Evolutionary conservation across 2,329 filamentous ascomycete genomes (phyloP), one percentile per base, ranked within the genome.

Genomic region (Venturia pyrina): DNA sequence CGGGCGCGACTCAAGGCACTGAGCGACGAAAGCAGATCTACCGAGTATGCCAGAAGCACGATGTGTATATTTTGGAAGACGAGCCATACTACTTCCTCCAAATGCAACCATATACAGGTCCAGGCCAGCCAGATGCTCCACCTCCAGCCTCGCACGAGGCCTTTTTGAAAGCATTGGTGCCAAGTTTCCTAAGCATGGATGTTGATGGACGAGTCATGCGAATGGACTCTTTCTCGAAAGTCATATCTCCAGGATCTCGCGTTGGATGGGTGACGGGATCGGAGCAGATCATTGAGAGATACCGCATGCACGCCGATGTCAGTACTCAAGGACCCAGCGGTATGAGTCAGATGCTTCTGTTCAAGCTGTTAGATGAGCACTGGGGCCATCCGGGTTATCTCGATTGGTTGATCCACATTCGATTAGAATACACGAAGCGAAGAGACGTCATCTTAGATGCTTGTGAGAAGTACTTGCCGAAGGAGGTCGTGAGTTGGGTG

Each of bases 81-180:
- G 93, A 96, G 75, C 93, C 93, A 1, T 96, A 96, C 79, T 96
- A 96, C 78, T 96, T 93, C 79, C 82, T 96, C 44, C 93, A 96
- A 77, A 90, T 92, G 89, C 66, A 68, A 53, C 61, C 66, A 17
- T 68, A 68, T 56, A 67, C 53, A 7, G 65, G 44, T 43, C 77
- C 81, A 41, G 75, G 81, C 69, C 76, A 80, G 19, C 75, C 82
- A 0, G 76, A 80, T 1, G 77, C 80, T 4, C 83, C 85, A 7
- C 80, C 84, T 0, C 87, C 88, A 7, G 76, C 80, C 44, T 85
- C 78, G 15, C 84, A 90, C 65, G 84, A 88, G 4, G 87, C 89
- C 13, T 97, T 97, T 75, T 79, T 98, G 67, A 79, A 83, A 13
- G 80, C 84, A 3, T 82, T 96, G 6, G 81, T 91, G 5, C 91